These are phyloP conservation scores for Pyricularia sp. DNA, from an alignment of 2,329 filamentous ascomycete species.

Conservation along the genomic window DNA sequence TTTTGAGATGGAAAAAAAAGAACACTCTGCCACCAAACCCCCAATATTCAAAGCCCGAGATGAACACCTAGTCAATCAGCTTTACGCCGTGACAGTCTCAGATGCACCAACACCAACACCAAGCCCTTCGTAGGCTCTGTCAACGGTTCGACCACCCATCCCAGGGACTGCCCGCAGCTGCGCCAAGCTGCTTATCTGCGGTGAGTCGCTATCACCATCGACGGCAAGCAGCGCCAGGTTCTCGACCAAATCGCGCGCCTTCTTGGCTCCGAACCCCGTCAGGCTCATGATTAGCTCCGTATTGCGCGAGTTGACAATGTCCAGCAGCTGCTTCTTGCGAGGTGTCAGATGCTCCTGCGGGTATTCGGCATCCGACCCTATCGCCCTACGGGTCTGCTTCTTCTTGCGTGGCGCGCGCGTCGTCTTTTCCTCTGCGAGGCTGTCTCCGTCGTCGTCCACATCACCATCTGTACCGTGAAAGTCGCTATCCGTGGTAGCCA, in stretches of 20 bases:
- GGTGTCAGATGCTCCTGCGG: slow-evolving; percentile 25
- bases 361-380: slow-evolving; percentile 8
- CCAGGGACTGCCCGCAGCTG: slow-evolving; percentile 46
- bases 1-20: not conserved
- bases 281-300: slow-evolving; percentile 54
- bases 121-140: slow-evolving; percentile 42
- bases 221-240: slow-evolving; percentile 36
- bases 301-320: slow-evolving; percentile 67
- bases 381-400: not conserved
- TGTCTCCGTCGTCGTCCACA: slow-evolving; percentile 26
- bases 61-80: too few species aligned
- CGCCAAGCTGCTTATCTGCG: slow-evolving; percentile 34
- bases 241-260: slow-evolving; percentile 52
- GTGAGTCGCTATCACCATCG: slow-evolving; percentile 22
- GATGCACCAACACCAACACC: not conserved
- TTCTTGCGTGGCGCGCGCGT: slow-evolving; percentile 18
- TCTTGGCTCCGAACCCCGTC: slow-evolving; percentile 64
- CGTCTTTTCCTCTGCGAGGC: slow-evolving; percentile 11
- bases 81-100: not conserved
- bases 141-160: slow-evolving; percentile 46
- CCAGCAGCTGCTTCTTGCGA: slow-evolving; percentile 52
- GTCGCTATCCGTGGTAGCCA: slow-evolving; percentile 13
- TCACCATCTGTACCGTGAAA: slow-evolving; percentile 31
- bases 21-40: not conserved
- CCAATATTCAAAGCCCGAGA: not conserved